These are phyloP conservation scores for Venturia nashicola DNA, from an alignment of 2,329 filamentous ascomycete genomes.

Conservation along the genomic window DNA sequence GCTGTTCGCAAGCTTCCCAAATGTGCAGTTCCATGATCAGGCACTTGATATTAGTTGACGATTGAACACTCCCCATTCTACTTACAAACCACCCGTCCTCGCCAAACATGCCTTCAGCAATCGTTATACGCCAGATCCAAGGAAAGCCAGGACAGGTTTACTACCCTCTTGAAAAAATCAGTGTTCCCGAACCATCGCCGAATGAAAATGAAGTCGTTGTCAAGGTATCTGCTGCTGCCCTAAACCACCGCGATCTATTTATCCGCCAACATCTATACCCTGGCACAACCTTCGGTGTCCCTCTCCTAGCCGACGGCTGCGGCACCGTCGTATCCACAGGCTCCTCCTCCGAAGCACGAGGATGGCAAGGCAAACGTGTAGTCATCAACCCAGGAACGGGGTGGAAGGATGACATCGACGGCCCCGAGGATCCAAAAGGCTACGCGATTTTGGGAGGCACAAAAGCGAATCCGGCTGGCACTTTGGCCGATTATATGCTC, in stretches of 20 bases:
- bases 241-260: constrained; percentile 94
- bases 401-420: constrained; percentile 60
- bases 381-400: constrained; percentile 66
- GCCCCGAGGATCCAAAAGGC: constrained; percentile 50
- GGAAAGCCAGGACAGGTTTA: constrained; percentile 84
- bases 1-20: too few relatives aligned
- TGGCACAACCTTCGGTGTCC: constrained; percentile 63
- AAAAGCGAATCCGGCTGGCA: constrained; percentile 51
- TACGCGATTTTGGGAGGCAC: constrained; percentile 62
- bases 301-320: constrained; percentile 72
- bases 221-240: constrained; percentile 62
- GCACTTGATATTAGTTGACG: neutral
- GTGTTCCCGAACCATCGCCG: constrained; percentile 50
- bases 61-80: neutral
- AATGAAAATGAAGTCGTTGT: constrained; percentile 60
- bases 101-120: constrained; percentile 22
- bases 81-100: neutral
- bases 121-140: constrained; percentile 56
- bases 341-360: constrained; percentile 30
- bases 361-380: constrained; percentile 55
- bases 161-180: constrained; percentile 51
- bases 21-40: neutral
- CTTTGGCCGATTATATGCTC: constrained; percentile 59
- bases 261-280: constrained; percentile 89
- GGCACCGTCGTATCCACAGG: constrained; percentile 60